Evolutionary conservation across 192 early-diverging fungal genomes (phyloP), one percentile per base, ranked within the genome.

Genomic region (Entomortierella beljakovae): DNA sequence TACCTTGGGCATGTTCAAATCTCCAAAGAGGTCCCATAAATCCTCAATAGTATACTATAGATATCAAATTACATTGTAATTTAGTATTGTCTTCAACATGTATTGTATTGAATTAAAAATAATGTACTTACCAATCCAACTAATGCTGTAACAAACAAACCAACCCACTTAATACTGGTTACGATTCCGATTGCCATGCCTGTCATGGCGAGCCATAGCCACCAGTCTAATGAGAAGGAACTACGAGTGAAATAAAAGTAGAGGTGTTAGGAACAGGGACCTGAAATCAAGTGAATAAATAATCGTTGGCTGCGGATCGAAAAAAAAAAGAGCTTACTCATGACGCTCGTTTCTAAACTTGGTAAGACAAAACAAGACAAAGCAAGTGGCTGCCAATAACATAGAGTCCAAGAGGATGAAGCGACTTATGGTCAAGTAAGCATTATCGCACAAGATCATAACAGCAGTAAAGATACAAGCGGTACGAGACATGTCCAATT

Each of bases 381-480:
- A 71, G 22, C 81, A 80, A 5, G 96, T 99, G 63, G 97, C 95
- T 62, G 93, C 96, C 49, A 99, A 84, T 25, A 99, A 88, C 92
- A 98, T 94, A 13, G 97, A 93, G 71, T 99, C 98, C 46, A 99
- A 83, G 35, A 99, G 85, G 59, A 98, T 97, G 68, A 99, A 97
- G 25, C 94, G 91, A 64, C 89, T 93, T 71, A 97, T 98, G 23
- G 81, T 81, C 50, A 90, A 52, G 57, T 89, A 91, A 0, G 94
- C 93, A 51, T 85, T 91, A 64, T 96, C 94, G 84, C 71, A 86
- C 60, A 96, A 84, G 10, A 95, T 88, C 80, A 99, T 88, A n/a
- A 85, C 68, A 0, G 91, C 94, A n/a, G 93, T 87, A 8, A 98
- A 85, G 40, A 94, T 51, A 9, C 89, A 86, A 2, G 94, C 90